Conservation (phyloP, 2,329 filamentous ascomycete species). For the Trichophyton verrucosum region DNA sequence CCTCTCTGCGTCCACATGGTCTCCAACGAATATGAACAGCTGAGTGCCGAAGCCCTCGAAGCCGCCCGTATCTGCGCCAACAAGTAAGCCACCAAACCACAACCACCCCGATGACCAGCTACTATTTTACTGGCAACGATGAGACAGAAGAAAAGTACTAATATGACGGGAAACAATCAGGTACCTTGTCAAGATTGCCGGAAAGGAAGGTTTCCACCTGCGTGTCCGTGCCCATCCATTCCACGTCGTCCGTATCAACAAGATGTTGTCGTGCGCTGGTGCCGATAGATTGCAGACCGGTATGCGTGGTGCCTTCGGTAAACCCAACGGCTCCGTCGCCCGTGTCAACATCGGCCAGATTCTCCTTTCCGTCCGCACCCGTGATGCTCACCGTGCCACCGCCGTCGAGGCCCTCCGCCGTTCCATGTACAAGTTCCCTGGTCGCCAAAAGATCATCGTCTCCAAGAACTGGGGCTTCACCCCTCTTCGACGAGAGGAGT, state of each 20-base stretch:
- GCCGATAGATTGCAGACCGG: slow-evolving; percentile 99
- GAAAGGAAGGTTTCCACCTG: slow-evolving; percentile 61
- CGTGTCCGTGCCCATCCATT: slow-evolving; percentile 84
- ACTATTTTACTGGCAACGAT: neutral
- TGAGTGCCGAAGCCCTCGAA: slow-evolving; percentile 98
- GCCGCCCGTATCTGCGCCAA: slow-evolving; percentile 99
- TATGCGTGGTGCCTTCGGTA: slow-evolving; percentile 99
- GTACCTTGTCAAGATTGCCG: slow-evolving; percentile 56
- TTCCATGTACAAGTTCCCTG: slow-evolving; percentile 99
- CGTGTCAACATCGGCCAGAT: slow-evolving; percentile 99
- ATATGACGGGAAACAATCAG: slow-evolving; percentile 21
- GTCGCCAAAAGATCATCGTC: slow-evolving; percentile 99
- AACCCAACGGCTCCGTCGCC: slow-evolving; percentile 96
- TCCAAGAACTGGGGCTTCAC: slow-evolving; percentile 99
- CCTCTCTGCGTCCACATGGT: slow-evolving; percentile 98
- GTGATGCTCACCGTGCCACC: slow-evolving; percentile 80
- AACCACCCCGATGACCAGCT: no score
- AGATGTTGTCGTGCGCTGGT: slow-evolving; percentile 99
- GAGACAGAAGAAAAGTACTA: neutral
- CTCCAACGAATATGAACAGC: slow-evolving; percentile 99
- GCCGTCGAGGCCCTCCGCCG: slow-evolving; percentile 98
- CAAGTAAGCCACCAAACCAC: slow-evolving; percentile 51
- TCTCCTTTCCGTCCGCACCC: slow-evolving; percentile 90
- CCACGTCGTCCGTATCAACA: slow-evolving; percentile 99
- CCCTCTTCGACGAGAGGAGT: slow-evolving; percentile 92